Evolutionary conservation across 2,329 filamentous ascomycete species (phyloP), one percentile per base, ranked within the genome.

Genomic region (Lizonia empirigonia): DNA sequence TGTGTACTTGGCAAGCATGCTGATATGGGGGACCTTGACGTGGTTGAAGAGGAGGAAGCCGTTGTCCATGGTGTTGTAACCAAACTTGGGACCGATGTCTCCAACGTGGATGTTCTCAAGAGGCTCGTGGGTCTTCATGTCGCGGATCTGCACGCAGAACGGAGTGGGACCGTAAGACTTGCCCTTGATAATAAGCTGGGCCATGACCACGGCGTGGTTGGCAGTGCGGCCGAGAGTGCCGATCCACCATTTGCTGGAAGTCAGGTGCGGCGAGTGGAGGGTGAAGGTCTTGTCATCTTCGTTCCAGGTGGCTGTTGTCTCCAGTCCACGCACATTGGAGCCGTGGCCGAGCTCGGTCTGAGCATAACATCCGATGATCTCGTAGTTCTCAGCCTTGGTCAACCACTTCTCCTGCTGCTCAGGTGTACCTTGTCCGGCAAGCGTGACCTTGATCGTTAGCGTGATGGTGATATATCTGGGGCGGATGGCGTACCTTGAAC

Each of bases 201-300:
- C 89, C 80, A 92, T 90, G 3, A 92, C 87, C 2, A 90, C 84
- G 1, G 89, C 89, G 65, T 90, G 81, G 68, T 90, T 92, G 35
- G 89, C 89, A 2, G 86, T 86, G 62, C 87, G 81, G 42, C 89
- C 89, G 3, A 92, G 79, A 9, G 87, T 89, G 1, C 89, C 89
- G 62, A 91, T 91, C 89, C 89, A 92, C 88, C 88, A 93, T 69
- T 93, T 93, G 26, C 86, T 87, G 0, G 88, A 83, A 1, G 89
- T 91, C 48, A 91, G 78, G 55, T 84, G 79, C 8, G 89, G 89
- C 0, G 87, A 90, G 72, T 91, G 85, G 27, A 92, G 79, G 12
- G 79, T 86, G 64, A 92, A 91, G 3, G 85, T 89, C 78, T 89
- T 87, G 72, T 90, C 86, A 5, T 85, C 77, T 0, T 83, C 76